Conservation (phyloP, 2,329 filamentous ascomycete species). For the Aspergillus spinulosporus region DNA sequence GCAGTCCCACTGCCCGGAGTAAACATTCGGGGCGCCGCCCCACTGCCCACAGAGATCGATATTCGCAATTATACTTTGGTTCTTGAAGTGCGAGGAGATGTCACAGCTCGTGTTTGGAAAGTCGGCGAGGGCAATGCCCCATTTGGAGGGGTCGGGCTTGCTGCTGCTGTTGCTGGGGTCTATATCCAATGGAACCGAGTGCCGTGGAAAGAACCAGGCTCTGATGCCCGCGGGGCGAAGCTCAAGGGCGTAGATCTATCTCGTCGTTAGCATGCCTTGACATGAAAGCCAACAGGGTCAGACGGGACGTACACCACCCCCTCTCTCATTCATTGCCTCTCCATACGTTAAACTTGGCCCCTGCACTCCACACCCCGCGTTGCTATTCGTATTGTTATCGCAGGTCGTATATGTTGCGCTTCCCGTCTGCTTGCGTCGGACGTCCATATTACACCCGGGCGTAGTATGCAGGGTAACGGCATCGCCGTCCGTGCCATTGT, state of each 20-base stretch:
- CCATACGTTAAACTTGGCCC: slow-evolving; percentile 52
- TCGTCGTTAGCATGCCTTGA: not conserved
- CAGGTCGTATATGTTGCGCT: slow-evolving; percentile 48
- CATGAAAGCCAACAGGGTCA: not conserved
- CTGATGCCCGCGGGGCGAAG: slow-evolving; percentile 62
- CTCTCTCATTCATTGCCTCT: slow-evolving; percentile 51
- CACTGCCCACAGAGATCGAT: slow-evolving; percentile 65
- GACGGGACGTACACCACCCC: slow-evolving; percentile 50
- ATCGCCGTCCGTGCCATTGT: slow-evolving; percentile 57
- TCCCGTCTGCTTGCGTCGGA: slow-evolving; percentile 58
- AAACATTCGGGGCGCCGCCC: slow-evolving; percentile 41
- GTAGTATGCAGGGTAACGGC: slow-evolving; percentile 62
- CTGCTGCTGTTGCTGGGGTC: slow-evolving; percentile 22
- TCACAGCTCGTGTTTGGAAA: slow-evolving; percentile 65
- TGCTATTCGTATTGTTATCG: slow-evolving; percentile 52
- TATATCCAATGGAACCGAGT: slow-evolving; percentile 52
- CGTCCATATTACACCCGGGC: slow-evolving; percentile 54
- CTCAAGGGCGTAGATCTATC: slow-evolving; percentile 59
- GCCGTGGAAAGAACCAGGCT: slow-evolving; percentile 60
- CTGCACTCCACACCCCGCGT: slow-evolving; percentile 60
- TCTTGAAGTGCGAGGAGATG: slow-evolving; percentile 60
- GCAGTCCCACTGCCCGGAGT: slow-evolving; percentile 39
- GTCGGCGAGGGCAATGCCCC: slow-evolving; percentile 64
- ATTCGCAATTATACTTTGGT: slow-evolving; percentile 66
- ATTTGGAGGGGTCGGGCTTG: slow-evolving; percentile 60